These are phyloP conservation scores for Phylloporus arenicola DNA, from an alignment of 768 basidiomycete species.

Conservation along the genomic window DNA sequence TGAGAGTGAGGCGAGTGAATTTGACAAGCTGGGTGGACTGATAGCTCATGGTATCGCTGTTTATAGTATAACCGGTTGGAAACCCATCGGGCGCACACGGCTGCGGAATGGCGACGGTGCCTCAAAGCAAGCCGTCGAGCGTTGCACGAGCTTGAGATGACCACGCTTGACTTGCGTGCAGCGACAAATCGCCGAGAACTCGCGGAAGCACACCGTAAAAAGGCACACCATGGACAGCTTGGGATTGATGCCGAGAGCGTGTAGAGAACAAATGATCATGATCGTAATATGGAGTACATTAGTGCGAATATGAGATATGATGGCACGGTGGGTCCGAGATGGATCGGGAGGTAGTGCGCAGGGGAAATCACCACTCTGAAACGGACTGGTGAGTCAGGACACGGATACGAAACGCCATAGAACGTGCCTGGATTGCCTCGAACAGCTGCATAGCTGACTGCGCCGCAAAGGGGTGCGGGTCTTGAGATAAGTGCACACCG, in stretches of 20 bases:
- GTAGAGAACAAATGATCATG: slow-evolving; percentile 19
- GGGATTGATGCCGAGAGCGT: slow-evolving; percentile 47
- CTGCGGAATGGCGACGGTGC: slow-evolving; percentile 36
- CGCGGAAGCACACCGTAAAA: slow-evolving; percentile 55
- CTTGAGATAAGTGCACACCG: slow-evolving; percentile 44
- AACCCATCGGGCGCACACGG: slow-evolving; percentile 35
- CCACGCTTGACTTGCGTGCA: slow-evolving; percentile 53
- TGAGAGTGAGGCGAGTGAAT: slow-evolving; percentile 22
- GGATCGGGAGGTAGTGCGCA: slow-evolving; percentile 54
- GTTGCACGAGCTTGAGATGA: slow-evolving; percentile 56
- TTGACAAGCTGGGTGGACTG: not conserved
- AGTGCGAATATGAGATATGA: slow-evolving; percentile 46
- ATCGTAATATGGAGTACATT: slow-evolving; percentile 22
- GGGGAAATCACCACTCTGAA: slow-evolving; percentile 61
- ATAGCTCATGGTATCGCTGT: not conserved
- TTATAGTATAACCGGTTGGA: slow-evolving; percentile 32
- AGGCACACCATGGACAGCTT: slow-evolving; percentile 54
- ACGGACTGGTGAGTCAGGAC: slow-evolving; percentile 7
- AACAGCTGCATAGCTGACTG: slow-evolving; percentile 61
- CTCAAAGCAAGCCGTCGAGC: slow-evolving; percentile 44
- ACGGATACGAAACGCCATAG: not conserved
- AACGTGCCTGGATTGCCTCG: slow-evolving; percentile 63
- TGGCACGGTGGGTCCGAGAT: slow-evolving; percentile 56
- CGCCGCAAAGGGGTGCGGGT: slow-evolving; percentile 10
- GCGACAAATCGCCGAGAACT: slow-evolving; percentile 55